Evolutionary conservation across 768 basidiomycete genomes (phyloP), one percentile per base, ranked within the genome.

Genomic region (Kwoniella botswanensis): DNA sequence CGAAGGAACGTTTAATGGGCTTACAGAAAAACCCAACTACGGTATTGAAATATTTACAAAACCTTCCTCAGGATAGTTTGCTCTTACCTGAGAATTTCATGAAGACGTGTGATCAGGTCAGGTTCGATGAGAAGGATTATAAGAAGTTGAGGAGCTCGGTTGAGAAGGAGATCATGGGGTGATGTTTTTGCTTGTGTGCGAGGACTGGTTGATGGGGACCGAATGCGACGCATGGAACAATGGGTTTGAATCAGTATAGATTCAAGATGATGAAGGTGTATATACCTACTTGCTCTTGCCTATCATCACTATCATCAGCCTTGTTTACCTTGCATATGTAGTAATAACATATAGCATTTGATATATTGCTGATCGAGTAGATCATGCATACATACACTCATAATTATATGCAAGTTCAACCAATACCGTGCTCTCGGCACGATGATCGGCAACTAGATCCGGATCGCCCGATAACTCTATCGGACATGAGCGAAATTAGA

Each of bases 31-130:
- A 52, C 22, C 59, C 63, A 21, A 42, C 62, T 13, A 74, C 71
- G 10, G 65, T 81, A n/a, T 53, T 79, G 15, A 64, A 43, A 1
- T 81, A 79, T 61, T 73, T 81, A 7, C 29, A 66, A 2, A 65
- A 81, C 55, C 35, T 81, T 13, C 79, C 79, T 17, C 77, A 79
- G 57, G 79, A 81, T 57, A 61, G 65, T 18, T 50, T 79, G n/a
- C 56, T 81, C 18, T 57, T 79, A 15, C 79, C 79, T n/a, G 79
- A 81, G 57, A 74, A 66, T 17, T 77, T 81, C 56, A 79, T 81
- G 76, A 75, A 71, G 56, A 71, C 73, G 0, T 71, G 73, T 52
- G 78, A 77, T 50, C 68, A 69, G n/a, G 74, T 79, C 18, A 76
- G 70, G 56, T 77, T 81, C 44, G 69, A 71, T 46, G 79, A 81